Percentiles rank a stretch among this genome's conserved stretches.
phyloP scores from a whole-genome alignment of 2,329 filamentous ascomycete genomes.

The Setomelanomma holmii region DNA sequence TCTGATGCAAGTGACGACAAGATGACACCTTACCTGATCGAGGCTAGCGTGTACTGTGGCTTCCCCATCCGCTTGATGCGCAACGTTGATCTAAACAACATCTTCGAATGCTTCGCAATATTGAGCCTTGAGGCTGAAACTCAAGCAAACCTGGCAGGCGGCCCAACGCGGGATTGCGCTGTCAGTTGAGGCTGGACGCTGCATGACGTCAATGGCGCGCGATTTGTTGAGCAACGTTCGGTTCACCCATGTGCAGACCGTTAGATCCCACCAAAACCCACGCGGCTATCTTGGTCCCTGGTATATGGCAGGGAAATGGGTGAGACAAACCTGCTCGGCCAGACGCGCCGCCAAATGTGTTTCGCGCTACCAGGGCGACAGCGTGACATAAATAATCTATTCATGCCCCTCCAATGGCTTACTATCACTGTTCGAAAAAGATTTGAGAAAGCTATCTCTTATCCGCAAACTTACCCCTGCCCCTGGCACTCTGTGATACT shows the following conservation, averaged over 20 bases:
- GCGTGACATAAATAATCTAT: constrained; percentile 10
- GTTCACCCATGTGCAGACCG: constrained; percentile 13
- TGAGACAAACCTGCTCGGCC: constrained; percentile 27
- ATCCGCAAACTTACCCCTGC: no score
- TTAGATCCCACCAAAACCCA: constrained; percentile 7
- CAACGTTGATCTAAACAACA: no score
- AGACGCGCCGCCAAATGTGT: constrained; percentile 5
- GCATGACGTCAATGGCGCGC: constrained; percentile 34
- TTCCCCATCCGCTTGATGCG: no score
- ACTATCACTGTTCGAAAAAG: neutral
- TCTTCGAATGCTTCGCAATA: no score
- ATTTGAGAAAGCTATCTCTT: no score
- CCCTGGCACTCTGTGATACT: no score
- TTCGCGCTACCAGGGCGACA: constrained; percentile 7
- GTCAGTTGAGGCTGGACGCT: constrained; percentile 2
- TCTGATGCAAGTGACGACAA: no score
- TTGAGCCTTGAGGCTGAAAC: no score
- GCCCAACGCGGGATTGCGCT: neutral
- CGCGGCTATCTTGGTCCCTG: constrained; percentile 6
- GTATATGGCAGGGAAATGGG: constrained; percentile 14
- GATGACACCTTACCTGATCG: no score
- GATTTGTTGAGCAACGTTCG: constrained; percentile 29
- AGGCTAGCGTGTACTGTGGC: no score
- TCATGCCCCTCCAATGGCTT: neutral
- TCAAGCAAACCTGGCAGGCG: neutral